Evolutionary conservation across 108 stramenopile genomes (phyloP), one percentile per base, ranked within the genome.

Genomic region (Schizochytrium sp.): DNA sequence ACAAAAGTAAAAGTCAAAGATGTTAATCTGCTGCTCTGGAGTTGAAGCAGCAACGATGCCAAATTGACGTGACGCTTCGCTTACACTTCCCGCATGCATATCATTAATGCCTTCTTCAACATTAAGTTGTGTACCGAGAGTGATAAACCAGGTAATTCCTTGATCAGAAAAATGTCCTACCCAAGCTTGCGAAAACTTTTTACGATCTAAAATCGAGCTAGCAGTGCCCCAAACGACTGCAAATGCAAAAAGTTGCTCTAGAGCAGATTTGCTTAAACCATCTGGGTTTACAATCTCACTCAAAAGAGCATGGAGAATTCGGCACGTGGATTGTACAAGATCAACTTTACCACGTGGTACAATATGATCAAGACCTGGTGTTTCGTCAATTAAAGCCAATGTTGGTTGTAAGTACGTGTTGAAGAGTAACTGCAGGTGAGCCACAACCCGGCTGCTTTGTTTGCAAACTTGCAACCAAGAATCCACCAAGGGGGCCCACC

Each of bases 171-270:
- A 69, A 56, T 42, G 88, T 72, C 40, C 90, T 89, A 87, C 89
- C 90, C 3, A 61, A 28, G 57, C n/a, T 40, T 92, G 87, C 42
- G 61, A 76, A 88, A 94, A 94, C 19, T 55, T 53, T 87, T 90
- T 91, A 40, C 91, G 61, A 53, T 90, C 89, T 69, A 93, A 93
- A 49, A 91, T 61, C 3, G 72, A n/a, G 41, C 92, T 90, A 3
- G 93, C 94, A 45, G 94, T 92, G 59, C 90, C 93, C 94, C 94
- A 94, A 55, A 94, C 89, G 2, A 91, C 83, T 42, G 92, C 91
- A 60, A 92, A 94, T 4, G 92, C 91, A 72, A 94, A 94, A 28
- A 91, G 61, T 38, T 58, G 42, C 72, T 92, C 92, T 15, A 92
- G 60, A 19, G 19, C 45, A 15, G 45, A 64, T 69, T 4, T 15